These are phyloP conservation scores for Xerocomellus intermedius DNA, from an alignment of 768 basidiomycete genomes.

Conservation along the genomic window DNA sequence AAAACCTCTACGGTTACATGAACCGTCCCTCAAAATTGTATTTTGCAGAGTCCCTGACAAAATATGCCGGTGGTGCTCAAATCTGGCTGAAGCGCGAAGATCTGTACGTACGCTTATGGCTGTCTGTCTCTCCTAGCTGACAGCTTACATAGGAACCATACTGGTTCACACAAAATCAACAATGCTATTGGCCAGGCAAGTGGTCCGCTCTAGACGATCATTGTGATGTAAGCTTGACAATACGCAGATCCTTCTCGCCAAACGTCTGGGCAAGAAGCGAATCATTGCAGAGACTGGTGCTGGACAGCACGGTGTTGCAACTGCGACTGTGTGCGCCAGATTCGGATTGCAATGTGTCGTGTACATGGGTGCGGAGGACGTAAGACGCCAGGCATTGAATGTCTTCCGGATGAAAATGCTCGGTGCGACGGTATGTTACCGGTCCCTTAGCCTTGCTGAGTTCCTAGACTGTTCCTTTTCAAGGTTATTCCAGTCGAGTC, in stretches of 20 bases:
- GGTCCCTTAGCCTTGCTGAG: neutral
- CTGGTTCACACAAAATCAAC: conserved; percentile 99
- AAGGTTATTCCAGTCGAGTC: conserved; percentile 93
- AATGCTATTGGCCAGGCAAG: conserved; percentile 93
- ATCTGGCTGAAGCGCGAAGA: conserved; percentile 99
- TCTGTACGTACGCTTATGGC: conserved; percentile 46
- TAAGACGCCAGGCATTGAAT: conserved; percentile 92
- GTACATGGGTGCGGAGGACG: conserved; percentile 99
- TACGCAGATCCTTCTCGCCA: conserved; percentile 84
- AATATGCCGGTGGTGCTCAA: conserved; percentile 86
- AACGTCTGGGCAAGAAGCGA: conserved; percentile 88
- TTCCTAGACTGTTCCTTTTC: neutral
- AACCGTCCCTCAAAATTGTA: conserved; percentile 93
- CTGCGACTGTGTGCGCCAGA: conserved; percentile 95
- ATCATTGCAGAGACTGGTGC: conserved; percentile 99
- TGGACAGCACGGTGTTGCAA: conserved; percentile 98
- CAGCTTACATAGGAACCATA: conserved; percentile 73
- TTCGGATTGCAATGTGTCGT: conserved; percentile 94
- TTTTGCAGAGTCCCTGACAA: conserved; percentile 86
- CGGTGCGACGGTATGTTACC: conserved; percentile 69
- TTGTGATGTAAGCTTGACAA: neutral
- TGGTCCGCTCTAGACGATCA: neutral
- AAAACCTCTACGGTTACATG: conserved; percentile 87
- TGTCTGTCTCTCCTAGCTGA: conserved; percentile 2
- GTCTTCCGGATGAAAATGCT: conserved; percentile 99